These are phyloP conservation scores for Phaeomoniella chlamydospora DNA, from an alignment of 2,329 filamentous ascomycete species.

Conservation along the genomic window DNA sequence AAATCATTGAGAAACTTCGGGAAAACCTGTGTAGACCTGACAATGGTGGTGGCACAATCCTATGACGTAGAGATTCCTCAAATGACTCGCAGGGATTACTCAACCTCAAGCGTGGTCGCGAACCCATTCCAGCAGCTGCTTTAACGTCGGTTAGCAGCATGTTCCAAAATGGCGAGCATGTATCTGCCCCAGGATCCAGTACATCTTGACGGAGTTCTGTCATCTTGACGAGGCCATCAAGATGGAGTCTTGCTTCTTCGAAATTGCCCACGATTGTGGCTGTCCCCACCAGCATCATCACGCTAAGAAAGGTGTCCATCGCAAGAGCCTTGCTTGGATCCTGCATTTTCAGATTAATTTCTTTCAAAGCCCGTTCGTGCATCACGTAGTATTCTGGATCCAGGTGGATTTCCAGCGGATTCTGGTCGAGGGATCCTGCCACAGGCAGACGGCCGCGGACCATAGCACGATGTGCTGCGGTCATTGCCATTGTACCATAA, in stretches of 20 bases:
- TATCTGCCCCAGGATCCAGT: constrained; percentile 7
- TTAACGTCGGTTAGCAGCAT: constrained; percentile 15
- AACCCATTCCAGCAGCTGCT: constrained; percentile 18
- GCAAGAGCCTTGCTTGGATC: constrained; percentile 14
- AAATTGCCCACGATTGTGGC: constrained; percentile 23
- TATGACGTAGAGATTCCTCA: constrained; percentile 3
- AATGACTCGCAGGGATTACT: not conserved
- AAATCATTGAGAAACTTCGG: constrained; percentile 14
- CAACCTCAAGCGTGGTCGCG: constrained; percentile 11
- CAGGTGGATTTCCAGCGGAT: constrained; percentile 10
- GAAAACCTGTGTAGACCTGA: constrained; percentile 14
- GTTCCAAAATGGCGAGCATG: constrained; percentile 6
- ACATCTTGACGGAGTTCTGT: constrained; percentile 19
- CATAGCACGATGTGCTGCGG: constrained; percentile 22
- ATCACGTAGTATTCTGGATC: constrained; percentile 23
- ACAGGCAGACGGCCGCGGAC: constrained; percentile 14
- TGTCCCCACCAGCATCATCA: constrained; percentile 21
- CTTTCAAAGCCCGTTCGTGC: constrained; percentile 19
- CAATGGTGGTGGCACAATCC: constrained; percentile 14
- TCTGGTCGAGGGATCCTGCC: constrained; percentile 7
- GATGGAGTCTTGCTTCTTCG: constrained; percentile 22
- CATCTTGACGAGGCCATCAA: constrained; percentile 21
- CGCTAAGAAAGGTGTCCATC: constrained; percentile 21
- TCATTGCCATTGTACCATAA: constrained; percentile 22
- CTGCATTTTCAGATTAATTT: constrained; percentile 17